Evolutionary conservation across 257 asterid species (phyloP).

Genomic region (Nicotiana benthamiana): DNA sequence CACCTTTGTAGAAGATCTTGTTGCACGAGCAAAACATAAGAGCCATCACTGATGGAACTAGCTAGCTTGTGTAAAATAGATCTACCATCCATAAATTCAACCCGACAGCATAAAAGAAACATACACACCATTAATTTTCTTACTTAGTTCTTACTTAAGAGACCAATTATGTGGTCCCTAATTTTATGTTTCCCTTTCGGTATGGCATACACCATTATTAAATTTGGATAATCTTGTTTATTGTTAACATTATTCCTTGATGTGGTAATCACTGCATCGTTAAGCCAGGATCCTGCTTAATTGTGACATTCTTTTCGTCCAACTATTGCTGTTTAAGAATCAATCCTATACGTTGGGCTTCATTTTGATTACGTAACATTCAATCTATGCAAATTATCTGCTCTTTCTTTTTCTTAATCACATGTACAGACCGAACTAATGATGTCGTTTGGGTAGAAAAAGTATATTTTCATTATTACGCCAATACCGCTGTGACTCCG

Average conservation of each 20-base stretch:
- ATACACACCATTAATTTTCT: background rate
- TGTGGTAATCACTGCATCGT: constrained; percentile 29
- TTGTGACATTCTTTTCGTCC: constrained; percentile 24
- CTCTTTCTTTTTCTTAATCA: background rate
- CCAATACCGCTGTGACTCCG: no score
- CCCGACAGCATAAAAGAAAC: constrained; percentile 20
- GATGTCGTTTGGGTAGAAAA: background rate
- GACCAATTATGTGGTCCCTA: constrained; percentile 79
- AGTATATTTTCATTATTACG: no score
- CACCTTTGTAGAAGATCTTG: constrained; percentile 45
- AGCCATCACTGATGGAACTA: background rate
- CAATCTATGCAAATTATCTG: constrained; percentile 11
- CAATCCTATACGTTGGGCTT: constrained; percentile 28
- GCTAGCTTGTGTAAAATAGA: background rate
- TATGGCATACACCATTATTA: constrained; percentile 16
- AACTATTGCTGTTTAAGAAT: constrained; percentile 18
- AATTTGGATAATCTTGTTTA: background rate
- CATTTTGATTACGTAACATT: constrained; percentile 20
- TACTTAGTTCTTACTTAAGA: constrained; percentile 16
- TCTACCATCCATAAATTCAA: constrained; percentile 11
- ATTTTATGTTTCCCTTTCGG: constrained; percentile 41
- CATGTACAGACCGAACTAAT: background rate
- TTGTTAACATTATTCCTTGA: background rate
- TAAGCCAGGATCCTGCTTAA: constrained; percentile 46
- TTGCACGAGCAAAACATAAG: constrained; percentile 15